Percentiles rank a stretch among this genome's conserved stretches.
phyloP scores from a whole-genome alignment of 208 protist species.

The Strigomonas culicis region DNA sequence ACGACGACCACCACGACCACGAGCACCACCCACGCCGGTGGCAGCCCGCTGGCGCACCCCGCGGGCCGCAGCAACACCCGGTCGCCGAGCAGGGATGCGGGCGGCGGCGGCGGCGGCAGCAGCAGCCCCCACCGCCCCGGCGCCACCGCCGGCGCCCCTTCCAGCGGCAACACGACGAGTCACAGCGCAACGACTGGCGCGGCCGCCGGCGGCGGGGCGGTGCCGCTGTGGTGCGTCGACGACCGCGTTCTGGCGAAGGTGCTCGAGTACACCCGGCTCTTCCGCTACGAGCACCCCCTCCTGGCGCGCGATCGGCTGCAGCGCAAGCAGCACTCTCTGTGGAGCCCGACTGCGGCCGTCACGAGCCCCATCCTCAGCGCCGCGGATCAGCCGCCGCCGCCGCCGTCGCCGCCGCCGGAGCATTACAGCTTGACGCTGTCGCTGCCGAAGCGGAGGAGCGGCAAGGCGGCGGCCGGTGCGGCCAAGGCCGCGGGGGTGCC shows the following conservation, averaged over 20 bases:
- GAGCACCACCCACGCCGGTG: not conserved
- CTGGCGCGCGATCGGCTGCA: conserved; percentile 19
- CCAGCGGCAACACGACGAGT: too few species aligned
- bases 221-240: conserved; percentile 59
- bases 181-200: too few species aligned
- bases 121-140: not conserved
- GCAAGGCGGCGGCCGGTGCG: not conserved
- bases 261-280: conserved; percentile 66
- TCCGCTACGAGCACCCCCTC: conserved; percentile 61
- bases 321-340: conserved; percentile 10
- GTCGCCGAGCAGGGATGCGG: not conserved
- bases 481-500: not conserved
- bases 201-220: too few species aligned
- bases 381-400: too few species aligned
- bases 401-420: too few species aligned
- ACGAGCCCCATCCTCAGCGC: conserved; percentile 10
- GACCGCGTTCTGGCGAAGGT: conserved; percentile 65
- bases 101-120: not conserved
- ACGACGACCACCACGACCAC: not conserved
- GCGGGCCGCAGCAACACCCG: not conserved
- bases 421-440: not conserved
- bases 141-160: not conserved
- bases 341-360: conserved; percentile 16
- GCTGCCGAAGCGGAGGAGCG: not conserved
- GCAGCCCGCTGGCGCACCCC: not conserved